phyloP scores from a whole-genome alignment of 2,329 filamentous ascomycete species.

The Bretziella fagacearum region DNA sequence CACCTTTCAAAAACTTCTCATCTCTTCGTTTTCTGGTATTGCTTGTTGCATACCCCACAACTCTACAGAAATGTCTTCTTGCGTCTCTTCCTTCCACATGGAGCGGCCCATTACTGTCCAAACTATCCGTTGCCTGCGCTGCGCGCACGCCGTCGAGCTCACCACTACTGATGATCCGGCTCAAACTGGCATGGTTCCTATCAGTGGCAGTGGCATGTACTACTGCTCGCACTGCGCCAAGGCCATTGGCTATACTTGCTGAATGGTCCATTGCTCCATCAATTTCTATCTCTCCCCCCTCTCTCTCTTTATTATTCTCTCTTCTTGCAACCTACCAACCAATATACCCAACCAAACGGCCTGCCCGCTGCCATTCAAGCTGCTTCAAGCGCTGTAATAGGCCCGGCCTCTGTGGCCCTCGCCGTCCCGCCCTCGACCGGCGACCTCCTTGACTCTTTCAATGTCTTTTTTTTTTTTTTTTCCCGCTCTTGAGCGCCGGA shows the following conservation, averaged over 20 bases:
- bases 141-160: slow-evolving; percentile 41
- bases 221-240: slow-evolving; percentile 42
- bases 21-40: background rate
- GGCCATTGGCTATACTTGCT: slow-evolving; percentile 28
- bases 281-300: no score
- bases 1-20: background rate
- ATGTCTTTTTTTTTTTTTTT: background rate
- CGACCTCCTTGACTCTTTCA: background rate
- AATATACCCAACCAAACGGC: no score
- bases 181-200: slow-evolving; percentile 45
- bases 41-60: no score
- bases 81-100: slow-evolving; percentile 13
- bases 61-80: slow-evolving; percentile 6
- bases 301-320: background rate
- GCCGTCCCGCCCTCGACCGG: no score
- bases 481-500: background rate
- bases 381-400: no score
- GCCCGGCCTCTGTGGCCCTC: no score
- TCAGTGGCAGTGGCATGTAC: slow-evolving; percentile 50
- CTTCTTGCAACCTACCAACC: no score
- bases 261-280: no score
- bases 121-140: slow-evolving; percentile 46
- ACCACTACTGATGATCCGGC: slow-evolving; percentile 42
- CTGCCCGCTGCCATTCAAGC: no score
- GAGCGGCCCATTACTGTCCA: slow-evolving; percentile 37